Conservation (phyloP, 2,329 filamentous ascomycete genomes). For the Hypoxylon sp. region DNA sequence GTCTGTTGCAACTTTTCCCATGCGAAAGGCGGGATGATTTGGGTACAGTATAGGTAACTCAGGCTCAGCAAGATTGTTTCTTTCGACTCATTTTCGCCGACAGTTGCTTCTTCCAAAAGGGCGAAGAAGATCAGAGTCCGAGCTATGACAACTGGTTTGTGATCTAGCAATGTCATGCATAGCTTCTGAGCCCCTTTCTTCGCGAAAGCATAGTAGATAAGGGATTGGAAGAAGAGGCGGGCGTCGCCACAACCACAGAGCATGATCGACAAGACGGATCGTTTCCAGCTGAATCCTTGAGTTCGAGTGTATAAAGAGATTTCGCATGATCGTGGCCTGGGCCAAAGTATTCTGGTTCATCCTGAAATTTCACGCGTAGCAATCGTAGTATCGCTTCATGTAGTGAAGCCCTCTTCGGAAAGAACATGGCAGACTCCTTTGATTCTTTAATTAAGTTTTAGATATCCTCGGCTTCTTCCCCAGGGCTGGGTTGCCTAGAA, state of each 20-base stretch:
- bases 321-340: constrained; percentile 36
- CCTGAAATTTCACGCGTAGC: constrained; percentile 36
- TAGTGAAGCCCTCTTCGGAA: constrained; percentile 5
- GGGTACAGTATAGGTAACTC: constrained; percentile 36
- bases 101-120: constrained; percentile 28
- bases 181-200: constrained; percentile 29
- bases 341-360: constrained; percentile 33
- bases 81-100: not conserved
- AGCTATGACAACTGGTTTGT: constrained; percentile 38
- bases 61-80: constrained; percentile 17
- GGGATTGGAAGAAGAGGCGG: constrained; percentile 42
- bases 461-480: constrained; percentile 22
- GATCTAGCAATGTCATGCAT: constrained; percentile 42
- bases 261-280: constrained; percentile 43
- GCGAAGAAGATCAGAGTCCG: constrained; percentile 37
- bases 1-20: constrained; percentile 33
- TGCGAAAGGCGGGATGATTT: constrained; percentile 37
- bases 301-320: constrained; percentile 33
- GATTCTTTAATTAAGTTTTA: constrained; percentile 4
- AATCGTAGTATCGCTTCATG: constrained; percentile 37
- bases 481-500: constrained; percentile 17
- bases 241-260: constrained; percentile 42
- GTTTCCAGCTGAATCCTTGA: constrained; percentile 24
- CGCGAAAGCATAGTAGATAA: constrained; percentile 8
- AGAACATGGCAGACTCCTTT: constrained; percentile 1